Base-by-base conservation (phyloP, 768 basidiomycete species). In the Kwoniella sp. region DNA sequence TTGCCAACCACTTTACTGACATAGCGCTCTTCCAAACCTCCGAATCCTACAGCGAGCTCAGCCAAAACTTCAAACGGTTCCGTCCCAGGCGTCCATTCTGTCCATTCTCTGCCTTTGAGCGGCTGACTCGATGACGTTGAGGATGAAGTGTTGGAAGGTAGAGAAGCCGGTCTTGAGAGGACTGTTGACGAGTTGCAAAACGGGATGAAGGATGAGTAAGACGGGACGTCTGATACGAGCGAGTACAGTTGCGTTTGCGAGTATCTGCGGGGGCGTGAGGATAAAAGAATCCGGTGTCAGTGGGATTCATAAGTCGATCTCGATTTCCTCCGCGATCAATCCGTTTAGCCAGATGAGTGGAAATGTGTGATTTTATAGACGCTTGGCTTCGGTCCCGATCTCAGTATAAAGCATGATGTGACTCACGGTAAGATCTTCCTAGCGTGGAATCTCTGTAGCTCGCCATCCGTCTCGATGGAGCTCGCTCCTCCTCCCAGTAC, bases 341-440 rank as follows among this genome's bases (percentile, higher is more conserved):
- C 34, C n/a, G n/a, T n/a, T n/a, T n/a, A n/a, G n/a, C n/a, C n/a
- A n/a, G n/a, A n/a, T n/a, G n/a, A n/a, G n/a, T n/a, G n/a, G n/a
- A n/a, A n/a, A n/a, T n/a, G n/a, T n/a, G n/a, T n/a, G n/a, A n/a
- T n/a, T n/a, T n/a, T n/a, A n/a, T n/a, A n/a, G n/a, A 17, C 7
- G 47, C 47, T 20, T 7, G 20, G 17, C 5, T 48, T 48, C 47
- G 23, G 15, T 4, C 5, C 20, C 47, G 17, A 48, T 4, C 23
- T 23, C 8, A 20, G 20, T 7, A 7, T 20, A 23, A 20, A 12
- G n/a, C n/a, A 22, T 41, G n/a, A 15, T 31, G 8, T 31, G 9
- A 85, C 91, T 77, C 80, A 96, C 93, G 91, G 92, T 68, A 97
- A 84, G 68, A 93, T 85, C 83, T 90, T 94, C 67, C 86, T 85